Percentiles rank a stretch among this genome's conserved stretches.
Evolutionary conservation across 768 basidiomycete species (phyloP).

Genomic region (Astraeus odoratus): DNA sequence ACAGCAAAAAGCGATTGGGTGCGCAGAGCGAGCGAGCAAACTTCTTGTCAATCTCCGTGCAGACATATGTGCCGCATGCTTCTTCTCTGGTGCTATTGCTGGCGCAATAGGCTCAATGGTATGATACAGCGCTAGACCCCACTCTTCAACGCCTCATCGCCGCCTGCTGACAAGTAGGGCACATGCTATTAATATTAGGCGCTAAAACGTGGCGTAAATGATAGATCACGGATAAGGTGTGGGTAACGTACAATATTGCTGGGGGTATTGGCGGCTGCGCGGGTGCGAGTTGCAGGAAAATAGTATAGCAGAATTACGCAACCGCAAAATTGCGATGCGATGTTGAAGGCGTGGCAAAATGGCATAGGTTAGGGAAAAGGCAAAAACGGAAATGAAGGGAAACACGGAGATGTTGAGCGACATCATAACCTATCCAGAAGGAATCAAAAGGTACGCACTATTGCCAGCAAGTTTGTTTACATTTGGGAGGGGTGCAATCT

Average conservation of each 20-base stretch:
- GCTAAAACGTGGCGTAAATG: constrained; percentile 22
- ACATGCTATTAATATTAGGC: constrained; percentile 35
- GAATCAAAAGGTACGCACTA: constrained; percentile 34
- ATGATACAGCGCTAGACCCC: background rate
- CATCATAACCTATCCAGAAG: background rate
- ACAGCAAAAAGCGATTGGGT: constrained; percentile 8
- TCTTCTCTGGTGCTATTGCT: constrained; percentile 9
- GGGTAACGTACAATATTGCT: constrained; percentile 37
- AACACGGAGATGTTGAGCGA: background rate
- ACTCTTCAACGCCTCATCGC: constrained; percentile 18
- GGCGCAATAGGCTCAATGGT: constrained; percentile 2
- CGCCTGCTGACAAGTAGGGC: constrained; percentile 33
- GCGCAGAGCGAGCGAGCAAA: background rate
- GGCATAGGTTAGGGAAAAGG: background rate
- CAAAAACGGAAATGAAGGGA: background rate
- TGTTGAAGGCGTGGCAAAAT: background rate
- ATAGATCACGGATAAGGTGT: background rate
- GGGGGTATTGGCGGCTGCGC: constrained; percentile 36
- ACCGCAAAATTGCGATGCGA: constrained; percentile 1
- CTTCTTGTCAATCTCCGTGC: background rate
- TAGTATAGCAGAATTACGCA: background rate
- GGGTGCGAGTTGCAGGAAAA: constrained; percentile 7
- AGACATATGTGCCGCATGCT: constrained; percentile 1
- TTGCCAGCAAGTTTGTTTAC: constrained; percentile 42
- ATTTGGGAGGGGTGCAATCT: constrained; percentile 35